phyloP scores from a whole-genome alignment of 2,329 filamentous ascomycete genomes.

The Diaporthe velutina region DNA sequence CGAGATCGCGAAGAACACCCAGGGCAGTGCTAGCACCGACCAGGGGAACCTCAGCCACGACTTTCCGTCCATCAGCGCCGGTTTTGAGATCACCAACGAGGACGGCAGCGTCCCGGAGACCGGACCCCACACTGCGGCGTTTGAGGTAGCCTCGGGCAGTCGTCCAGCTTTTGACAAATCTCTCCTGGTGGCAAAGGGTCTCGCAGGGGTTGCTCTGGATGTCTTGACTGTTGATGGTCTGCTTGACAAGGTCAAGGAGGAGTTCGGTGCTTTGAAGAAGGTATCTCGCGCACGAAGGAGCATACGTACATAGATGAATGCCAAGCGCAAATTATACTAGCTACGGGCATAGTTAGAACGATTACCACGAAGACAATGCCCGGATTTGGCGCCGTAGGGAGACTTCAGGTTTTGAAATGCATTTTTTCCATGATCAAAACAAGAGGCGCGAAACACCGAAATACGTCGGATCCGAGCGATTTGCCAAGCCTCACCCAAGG shows the following conservation, averaged over 20 bases:
- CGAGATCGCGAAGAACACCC: constrained; percentile 38
- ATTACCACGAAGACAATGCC: no score
- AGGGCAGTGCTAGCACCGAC: constrained; percentile 45
- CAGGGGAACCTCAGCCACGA: constrained; percentile 59
- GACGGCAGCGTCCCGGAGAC: constrained; percentile 41
- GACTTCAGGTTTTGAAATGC: no score
- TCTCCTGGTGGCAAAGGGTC: neutral
- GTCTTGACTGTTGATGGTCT: neutral
- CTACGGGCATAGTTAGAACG: no score
- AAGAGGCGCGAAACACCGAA: no score
- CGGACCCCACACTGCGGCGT: neutral
- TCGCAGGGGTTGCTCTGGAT: neutral
- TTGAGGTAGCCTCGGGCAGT: neutral
- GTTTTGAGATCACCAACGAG: constrained; percentile 54
- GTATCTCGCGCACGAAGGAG: neutral
- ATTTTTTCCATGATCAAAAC: no score
- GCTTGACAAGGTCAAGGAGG: constrained; percentile 9
- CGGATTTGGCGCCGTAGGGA: no score
- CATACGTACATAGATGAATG: neutral
- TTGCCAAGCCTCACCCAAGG: no score
- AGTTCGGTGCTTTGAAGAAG: neutral
- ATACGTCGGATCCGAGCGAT: no score
- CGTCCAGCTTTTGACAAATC: constrained; percentile 11
- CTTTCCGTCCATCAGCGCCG: constrained; percentile 57
- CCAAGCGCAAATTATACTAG: no score